phyloP scores from a whole-genome alignment of 345 rosid genomes.

The Turritis glabra region DNA sequence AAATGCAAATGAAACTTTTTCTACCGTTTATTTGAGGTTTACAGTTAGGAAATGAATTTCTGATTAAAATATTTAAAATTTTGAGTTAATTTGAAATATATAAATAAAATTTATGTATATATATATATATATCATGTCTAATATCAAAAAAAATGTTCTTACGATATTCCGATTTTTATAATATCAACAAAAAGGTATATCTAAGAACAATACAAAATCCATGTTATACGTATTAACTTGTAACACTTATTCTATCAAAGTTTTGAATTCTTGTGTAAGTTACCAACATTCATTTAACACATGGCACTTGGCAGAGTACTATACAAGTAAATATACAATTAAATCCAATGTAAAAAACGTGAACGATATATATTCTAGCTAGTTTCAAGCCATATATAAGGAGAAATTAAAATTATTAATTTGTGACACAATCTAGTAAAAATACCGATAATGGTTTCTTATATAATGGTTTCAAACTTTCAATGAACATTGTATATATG shows the following conservation, averaged over 20 bases:
- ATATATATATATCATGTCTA: not conserved
- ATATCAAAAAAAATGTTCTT: not conserved
- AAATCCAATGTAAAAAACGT: not conserved
- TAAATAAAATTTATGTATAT: too few species aligned
- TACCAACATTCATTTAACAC: not conserved
- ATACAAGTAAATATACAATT: not conserved
- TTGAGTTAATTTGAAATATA: not conserved
- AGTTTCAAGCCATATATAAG: not conserved
- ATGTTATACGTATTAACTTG: conserved; percentile 6
- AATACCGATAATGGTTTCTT: not conserved
- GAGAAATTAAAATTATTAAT: not conserved
- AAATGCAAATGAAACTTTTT: not conserved
- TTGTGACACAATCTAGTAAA: not conserved
- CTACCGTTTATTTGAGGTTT: not conserved
- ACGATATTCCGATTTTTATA: not conserved
- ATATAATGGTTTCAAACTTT: not conserved
- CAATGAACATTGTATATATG: not conserved
- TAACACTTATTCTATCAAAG: not conserved
- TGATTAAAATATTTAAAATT: not conserved
- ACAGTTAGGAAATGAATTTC: not conserved
- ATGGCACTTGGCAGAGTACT: not conserved
- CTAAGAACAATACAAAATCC: not conserved
- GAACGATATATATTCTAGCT: not conserved
- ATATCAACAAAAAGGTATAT: not conserved
- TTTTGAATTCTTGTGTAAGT: not conserved